These are phyloP conservation scores for Endoconidiophora polonica DNA, from an alignment of 2,329 filamentous ascomycete genomes.

Conservation along the genomic window DNA sequence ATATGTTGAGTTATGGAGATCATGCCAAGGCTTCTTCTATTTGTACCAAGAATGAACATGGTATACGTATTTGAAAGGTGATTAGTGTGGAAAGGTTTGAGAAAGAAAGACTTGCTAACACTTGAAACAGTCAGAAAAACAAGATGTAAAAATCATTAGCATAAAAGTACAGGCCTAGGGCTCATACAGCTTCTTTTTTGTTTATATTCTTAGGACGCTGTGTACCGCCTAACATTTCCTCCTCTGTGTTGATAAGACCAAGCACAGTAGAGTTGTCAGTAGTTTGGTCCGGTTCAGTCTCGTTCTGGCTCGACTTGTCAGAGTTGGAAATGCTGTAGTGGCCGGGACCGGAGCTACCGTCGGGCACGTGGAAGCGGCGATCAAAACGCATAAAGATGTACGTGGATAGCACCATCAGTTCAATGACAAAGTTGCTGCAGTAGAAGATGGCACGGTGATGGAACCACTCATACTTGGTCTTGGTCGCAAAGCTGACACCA, in stretches of 20 bases:
- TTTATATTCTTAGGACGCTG: background rate
- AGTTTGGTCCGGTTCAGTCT: background rate
- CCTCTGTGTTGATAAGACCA: background rate
- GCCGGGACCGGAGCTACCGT: slow-evolving; percentile 46
- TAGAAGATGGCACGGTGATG: slow-evolving; percentile 61
- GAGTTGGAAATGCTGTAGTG: slow-evolving; percentile 22
- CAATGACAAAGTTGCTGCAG: slow-evolving; percentile 59
- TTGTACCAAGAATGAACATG: too few relatives aligned
- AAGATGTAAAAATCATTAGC: too few relatives aligned
- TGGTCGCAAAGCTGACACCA: slow-evolving; percentile 38
- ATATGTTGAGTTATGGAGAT: too few relatives aligned
- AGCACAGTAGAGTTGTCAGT: background rate
- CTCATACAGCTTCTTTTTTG: background rate
- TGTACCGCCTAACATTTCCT: slow-evolving; percentile 4
- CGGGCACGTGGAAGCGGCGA: slow-evolving; percentile 55
- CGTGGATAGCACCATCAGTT: slow-evolving; percentile 50
- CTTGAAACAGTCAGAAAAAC: too few relatives aligned
- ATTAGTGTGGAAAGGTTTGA: too few relatives aligned
- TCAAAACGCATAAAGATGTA: slow-evolving; percentile 58
- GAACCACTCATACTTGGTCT: slow-evolving; percentile 47
- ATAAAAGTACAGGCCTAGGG: background rate
- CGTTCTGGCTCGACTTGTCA: background rate
- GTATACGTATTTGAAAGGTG: too few relatives aligned
- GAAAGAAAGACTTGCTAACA: too few relatives aligned
- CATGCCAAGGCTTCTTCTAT: too few relatives aligned